These are phyloP conservation scores for Clitoria ternatea DNA, from an alignment of 306 rosid genomes.

Conservation along the genomic window DNA sequence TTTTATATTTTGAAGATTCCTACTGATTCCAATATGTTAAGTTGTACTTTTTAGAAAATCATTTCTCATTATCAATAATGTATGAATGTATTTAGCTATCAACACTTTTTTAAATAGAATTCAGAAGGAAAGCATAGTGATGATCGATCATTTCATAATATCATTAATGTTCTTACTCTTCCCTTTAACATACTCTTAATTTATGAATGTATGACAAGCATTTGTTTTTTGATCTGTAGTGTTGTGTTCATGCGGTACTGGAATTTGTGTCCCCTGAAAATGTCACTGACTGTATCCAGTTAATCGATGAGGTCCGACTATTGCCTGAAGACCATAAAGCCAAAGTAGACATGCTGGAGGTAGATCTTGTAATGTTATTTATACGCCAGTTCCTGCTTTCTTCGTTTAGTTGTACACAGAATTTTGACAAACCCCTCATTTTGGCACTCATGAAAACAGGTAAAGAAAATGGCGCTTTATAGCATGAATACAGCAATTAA, in stretches of 20 bases:
- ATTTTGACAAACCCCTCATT: slow-evolving; percentile 7
- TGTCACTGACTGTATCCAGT: slow-evolving; percentile 59
- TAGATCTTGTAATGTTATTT: slow-evolving; percentile 24
- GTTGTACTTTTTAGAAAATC: background rate
- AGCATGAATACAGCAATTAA: slow-evolving; percentile 74
- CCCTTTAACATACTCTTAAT: background rate
- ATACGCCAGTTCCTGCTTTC: slow-evolving; percentile 10
- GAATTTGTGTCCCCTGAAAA: slow-evolving; percentile 92
- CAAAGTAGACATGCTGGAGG: slow-evolving; percentile 81
- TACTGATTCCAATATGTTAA: background rate
- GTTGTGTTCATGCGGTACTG: slow-evolving; percentile 80
- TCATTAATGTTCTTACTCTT: background rate
- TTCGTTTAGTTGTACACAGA: background rate
- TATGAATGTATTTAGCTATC: slow-evolving; percentile 2
- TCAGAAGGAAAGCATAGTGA: background rate
- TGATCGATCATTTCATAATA: background rate
- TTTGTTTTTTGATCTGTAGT: slow-evolving; percentile 48
- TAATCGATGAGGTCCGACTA: slow-evolving; percentile 61
- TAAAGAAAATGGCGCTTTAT: slow-evolving; percentile 77
- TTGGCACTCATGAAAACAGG: slow-evolving; percentile 45
- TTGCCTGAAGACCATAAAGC: slow-evolving; percentile 71
- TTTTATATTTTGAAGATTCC: background rate
- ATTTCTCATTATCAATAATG: background rate
- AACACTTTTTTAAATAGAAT: background rate
- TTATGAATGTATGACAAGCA: background rate